phyloP scores from a whole-genome alignment of 202 grass and related monocot species.

The Carex sylvatica region DNA sequence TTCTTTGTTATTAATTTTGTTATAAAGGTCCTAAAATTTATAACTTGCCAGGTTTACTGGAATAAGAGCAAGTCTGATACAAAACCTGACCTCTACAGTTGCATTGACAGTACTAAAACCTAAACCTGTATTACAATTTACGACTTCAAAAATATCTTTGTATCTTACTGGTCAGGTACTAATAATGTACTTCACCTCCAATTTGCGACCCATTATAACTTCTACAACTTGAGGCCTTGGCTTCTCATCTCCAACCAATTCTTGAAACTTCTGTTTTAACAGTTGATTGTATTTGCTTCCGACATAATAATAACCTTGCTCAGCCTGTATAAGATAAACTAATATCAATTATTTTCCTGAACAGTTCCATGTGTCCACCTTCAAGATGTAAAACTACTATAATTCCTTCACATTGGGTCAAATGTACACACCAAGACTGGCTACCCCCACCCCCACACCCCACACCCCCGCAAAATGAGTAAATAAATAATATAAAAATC shows the following conservation, averaged over 20 bases:
- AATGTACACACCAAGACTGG: neutral
- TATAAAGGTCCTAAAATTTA: neutral
- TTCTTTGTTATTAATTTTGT: neutral
- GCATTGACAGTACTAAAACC: neutral
- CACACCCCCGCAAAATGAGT: neutral
- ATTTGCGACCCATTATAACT: constrained; percentile 89
- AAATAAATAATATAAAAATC: neutral
- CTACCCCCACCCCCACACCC: neutral
- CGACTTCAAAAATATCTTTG: neutral
- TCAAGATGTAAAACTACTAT: neutral
- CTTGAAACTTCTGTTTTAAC: constrained; percentile 67
- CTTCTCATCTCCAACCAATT: constrained; percentile 66
- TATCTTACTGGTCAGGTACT: neutral
- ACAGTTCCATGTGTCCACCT: neutral
- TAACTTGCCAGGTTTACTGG: neutral
- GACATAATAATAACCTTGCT: constrained; percentile 84
- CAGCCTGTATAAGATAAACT: constrained; percentile 45
- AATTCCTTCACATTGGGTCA: neutral
- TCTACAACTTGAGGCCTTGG: constrained; percentile 64
- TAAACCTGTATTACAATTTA: neutral
- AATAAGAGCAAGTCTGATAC: neutral
- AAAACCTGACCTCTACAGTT: neutral
- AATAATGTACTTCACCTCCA: constrained; percentile 46
- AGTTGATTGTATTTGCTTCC: constrained; percentile 50
- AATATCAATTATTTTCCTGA: neutral